Percentiles rank a stretch among this genome's conserved stretches.
Evolutionary conservation across 2,329 filamentous ascomycete species (phyloP).

Genomic region (Colletotrichum navitas): DNA sequence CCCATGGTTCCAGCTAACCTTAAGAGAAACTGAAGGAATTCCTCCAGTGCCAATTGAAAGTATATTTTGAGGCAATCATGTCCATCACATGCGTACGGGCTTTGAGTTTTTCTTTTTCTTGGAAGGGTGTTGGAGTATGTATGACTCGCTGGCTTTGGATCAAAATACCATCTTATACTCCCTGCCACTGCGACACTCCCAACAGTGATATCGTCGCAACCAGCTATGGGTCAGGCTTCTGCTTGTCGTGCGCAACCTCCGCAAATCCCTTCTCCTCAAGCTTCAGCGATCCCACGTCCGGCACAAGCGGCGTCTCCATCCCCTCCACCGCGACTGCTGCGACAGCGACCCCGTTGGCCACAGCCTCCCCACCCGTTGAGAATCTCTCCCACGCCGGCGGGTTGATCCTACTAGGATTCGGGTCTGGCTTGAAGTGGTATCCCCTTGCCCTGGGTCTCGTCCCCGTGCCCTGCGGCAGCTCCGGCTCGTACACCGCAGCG

Average conservation of each 20-base stretch:
- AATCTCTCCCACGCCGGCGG: constrained; percentile 74
- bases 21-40: background rate
- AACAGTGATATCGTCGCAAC: too few species aligned
- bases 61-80: background rate
- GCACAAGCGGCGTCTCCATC: constrained; percentile 63
- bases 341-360: constrained; percentile 39
- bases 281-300: constrained; percentile 60
- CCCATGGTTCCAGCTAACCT: background rate
- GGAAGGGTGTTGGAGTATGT: too few species aligned
- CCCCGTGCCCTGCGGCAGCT: constrained; percentile 80
- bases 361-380: constrained; percentile 40
- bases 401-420: constrained; percentile 76
- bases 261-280: constrained; percentile 70
- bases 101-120: background rate
- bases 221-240: background rate
- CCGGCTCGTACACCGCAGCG: constrained; percentile 70
- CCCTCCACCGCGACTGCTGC: constrained; percentile 54
- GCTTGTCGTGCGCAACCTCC: constrained; percentile 48
- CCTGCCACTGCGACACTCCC: background rate
- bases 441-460: constrained; percentile 83
- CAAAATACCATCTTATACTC: background rate
- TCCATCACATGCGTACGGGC: too few species aligned
- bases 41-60: background rate
- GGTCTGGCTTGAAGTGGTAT: constrained; percentile 83
- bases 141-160: background rate